These are phyloP conservation scores for Alisma plantagoaquatica DNA, from an alignment of 106 monocot species.

Conservation along the genomic window DNA sequence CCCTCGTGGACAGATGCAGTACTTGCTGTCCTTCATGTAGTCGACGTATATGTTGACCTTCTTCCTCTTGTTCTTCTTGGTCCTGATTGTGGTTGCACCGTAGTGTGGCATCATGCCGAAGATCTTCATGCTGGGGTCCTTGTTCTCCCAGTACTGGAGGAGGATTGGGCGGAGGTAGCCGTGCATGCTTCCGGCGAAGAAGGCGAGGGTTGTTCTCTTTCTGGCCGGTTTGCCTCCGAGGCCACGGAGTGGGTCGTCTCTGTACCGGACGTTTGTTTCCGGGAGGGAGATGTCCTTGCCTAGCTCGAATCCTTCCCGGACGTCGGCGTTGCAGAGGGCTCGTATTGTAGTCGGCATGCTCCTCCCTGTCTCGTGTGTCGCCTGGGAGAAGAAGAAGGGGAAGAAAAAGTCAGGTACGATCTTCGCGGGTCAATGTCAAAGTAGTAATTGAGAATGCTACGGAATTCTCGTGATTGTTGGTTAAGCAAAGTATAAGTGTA, in stretches of 20 bases:
- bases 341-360: conserved; percentile 11
- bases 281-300: conserved; percentile 25
- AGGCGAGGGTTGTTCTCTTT: conserved; percentile 8
- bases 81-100: no score
- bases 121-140: conserved; percentile 57
- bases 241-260: not conserved
- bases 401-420: no score
- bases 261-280: conserved; percentile 7
- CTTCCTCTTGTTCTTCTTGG: conserved; percentile 13
- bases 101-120: conserved; percentile 33
- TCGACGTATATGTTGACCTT: conserved; percentile 32
- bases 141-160: conserved; percentile 19
- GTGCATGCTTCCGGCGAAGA: conserved; percentile 24
- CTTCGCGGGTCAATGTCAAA: no score
- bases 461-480: no score
- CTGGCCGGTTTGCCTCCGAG: conserved; percentile 7
- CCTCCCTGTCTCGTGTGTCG: conserved; percentile 11
- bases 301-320: conserved; percentile 6
- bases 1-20: conserved; percentile 64
- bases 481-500: no score
- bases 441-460: no score
- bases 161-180: conserved; percentile 18
- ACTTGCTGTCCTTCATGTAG: conserved; percentile 60
- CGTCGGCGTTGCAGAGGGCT: conserved; percentile 22
- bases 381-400: conserved; percentile 1